A percentile compares a stretch with the other conserved stretches of the same genome.
These are phyloP conservation scores for Nitzschia sp. DNA, from an alignment of 108 stramenopile species.

Conservation along the genomic window DNA sequence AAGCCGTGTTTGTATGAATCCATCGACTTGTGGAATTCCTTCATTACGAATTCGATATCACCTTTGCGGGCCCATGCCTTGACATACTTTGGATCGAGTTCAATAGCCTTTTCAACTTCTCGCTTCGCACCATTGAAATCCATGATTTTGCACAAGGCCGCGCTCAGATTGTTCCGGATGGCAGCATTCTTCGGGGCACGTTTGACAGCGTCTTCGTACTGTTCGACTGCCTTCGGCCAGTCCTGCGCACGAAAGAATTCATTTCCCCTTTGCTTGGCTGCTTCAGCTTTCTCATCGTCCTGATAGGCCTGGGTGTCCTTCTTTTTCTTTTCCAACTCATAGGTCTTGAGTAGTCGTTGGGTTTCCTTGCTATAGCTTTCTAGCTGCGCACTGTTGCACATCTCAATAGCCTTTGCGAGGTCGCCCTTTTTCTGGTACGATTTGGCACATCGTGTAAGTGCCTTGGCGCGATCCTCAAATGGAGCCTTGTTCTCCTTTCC, in stretches of 20 bases:
- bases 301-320: conserved; percentile 86
- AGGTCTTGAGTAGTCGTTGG: conserved; percentile 91
- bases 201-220: conserved; percentile 97
- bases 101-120: conserved; percentile 93
- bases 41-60: conserved; percentile 96
- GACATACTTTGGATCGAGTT: conserved; percentile 96
- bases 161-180: conserved; percentile 97
- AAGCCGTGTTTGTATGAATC: conserved; percentile 95
- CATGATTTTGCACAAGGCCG: conserved; percentile 95
- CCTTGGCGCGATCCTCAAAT: conserved; percentile 95
- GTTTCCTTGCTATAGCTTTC: conserved; percentile 87
- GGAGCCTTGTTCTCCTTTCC: conserved; percentile 89
- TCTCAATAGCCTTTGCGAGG: conserved; percentile 87
- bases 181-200: conserved; percentile 96
- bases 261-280: conserved; percentile 97
- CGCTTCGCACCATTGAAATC: conserved; percentile 96
- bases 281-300: conserved; percentile 94
- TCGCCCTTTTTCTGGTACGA: conserved; percentile 92
- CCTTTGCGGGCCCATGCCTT: conserved; percentile 99
- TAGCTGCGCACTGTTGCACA: conserved; percentile 85
- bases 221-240: conserved; percentile 84
- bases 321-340: conserved; percentile 95
- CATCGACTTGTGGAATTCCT: conserved; percentile 98
- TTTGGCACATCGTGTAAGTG: conserved; percentile 89
- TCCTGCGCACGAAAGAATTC: conserved; percentile 89